Base-by-base conservation (phyloP, 2,329 filamentous ascomycete species). In the Phaeomoniella chlamydospora region DNA sequence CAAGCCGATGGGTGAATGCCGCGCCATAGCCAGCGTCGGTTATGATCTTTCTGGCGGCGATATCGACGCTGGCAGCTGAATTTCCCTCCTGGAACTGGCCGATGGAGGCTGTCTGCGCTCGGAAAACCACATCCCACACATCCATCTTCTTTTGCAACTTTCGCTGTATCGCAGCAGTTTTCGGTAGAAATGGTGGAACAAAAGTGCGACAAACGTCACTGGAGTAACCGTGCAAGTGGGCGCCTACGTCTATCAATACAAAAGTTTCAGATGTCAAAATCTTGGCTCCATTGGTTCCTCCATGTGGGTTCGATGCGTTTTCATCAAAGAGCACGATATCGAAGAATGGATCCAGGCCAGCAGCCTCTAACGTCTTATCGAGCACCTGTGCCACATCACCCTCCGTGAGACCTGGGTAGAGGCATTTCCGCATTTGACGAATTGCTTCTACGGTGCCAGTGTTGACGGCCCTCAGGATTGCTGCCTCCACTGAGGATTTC, bases 121-220 rank as follows among this genome's bases (percentile, higher is more conserved):
- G 61, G n/a, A 74, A 56, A 0, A 78, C 74, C 12, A 74, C 59
- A 18, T 70, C 53, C 73, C 72, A 78, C 0, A 77, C 67, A 29
- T 61, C 53, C 4, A 39, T 34, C 29, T 37, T 39, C 6, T 26
- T 6, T 6, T n/a, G 22, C n/a, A 26, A 26, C n/a, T 26, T 26
- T 9, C n/a, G 22, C n/a, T 26, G 22, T 9, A 26, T 26, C n/a
- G 22, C 9, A n/a, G 9, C 22, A 9, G 22, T 26, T n/a, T 26
- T 26, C n/a, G 22, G 22, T 6, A 26, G 22, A 26, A 26, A 26
- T 9, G 22, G 22, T n/a, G 22, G 22, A 49, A 74, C 72, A 54
- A 78, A 78, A 31, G 70, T 75, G 12, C 74, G 66, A 45, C 69
- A 74, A 5, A 78, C 72, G 43, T 79, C 72, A 2, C 71, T 77